Evolutionary conservation across 768 basidiomycete species (phyloP).

Genomic region (Hypholoma sublateritium): DNA sequence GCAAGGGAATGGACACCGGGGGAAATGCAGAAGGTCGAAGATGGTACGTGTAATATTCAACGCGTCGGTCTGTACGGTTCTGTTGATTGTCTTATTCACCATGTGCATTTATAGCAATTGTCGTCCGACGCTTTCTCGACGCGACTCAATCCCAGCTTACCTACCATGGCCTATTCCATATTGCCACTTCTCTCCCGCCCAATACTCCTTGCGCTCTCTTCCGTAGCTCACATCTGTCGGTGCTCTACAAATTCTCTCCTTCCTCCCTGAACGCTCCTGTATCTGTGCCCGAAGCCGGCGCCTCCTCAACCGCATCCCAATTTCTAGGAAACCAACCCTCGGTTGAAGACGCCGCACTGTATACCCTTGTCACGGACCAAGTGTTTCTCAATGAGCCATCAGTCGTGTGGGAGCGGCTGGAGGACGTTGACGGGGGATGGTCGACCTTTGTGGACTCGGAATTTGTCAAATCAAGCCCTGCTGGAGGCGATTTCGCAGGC

Average conservation of each 20-base stretch:
- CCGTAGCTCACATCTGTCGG: slow-evolving; percentile 87
- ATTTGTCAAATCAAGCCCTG: slow-evolving; percentile 62
- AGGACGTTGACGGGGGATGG: slow-evolving; percentile 81
- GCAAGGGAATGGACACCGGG: slow-evolving; percentile 43
- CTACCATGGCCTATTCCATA: slow-evolving; percentile 82
- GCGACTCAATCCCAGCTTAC: slow-evolving; percentile 80
- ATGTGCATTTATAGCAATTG: slow-evolving; percentile 50
- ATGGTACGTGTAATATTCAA: slow-evolving; percentile 49
- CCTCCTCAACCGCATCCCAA: slow-evolving; percentile 10
- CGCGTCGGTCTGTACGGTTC: background rate
- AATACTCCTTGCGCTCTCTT: slow-evolving; percentile 78
- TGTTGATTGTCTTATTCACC: background rate
- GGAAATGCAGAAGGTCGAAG: slow-evolving; percentile 62
- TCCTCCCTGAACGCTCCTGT: slow-evolving; percentile 8
- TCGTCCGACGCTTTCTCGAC: slow-evolving; percentile 68
- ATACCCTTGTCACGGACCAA: slow-evolving; percentile 84
- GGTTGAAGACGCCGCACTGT: slow-evolving; percentile 47
- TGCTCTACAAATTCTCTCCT: slow-evolving; percentile 64
- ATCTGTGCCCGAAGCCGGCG: background rate
- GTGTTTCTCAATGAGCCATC: slow-evolving; percentile 74
- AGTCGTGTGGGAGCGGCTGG: slow-evolving; percentile 89
- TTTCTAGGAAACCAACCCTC: slow-evolving; percentile 1
- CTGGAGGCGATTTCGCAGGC: slow-evolving; percentile 81
- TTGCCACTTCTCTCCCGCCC: slow-evolving; percentile 61
- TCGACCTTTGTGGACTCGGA: slow-evolving; percentile 78